Evolutionary conservation across 306 rosid genomes (phyloP).

Genomic region (Vigna mungo): DNA sequence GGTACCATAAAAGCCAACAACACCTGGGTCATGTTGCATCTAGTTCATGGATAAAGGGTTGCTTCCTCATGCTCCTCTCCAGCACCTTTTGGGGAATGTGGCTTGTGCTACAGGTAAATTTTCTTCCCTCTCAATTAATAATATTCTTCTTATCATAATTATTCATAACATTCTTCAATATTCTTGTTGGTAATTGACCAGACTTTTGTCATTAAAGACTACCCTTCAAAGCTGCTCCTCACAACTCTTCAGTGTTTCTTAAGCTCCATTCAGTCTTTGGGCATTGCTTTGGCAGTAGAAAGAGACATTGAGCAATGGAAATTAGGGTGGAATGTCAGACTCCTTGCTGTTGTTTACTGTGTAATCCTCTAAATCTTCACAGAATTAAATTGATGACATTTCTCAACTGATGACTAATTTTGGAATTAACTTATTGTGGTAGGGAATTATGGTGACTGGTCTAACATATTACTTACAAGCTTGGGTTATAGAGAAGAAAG

Average conservation of each 20-base stretch:
- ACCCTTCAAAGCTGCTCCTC: constrained; percentile 77
- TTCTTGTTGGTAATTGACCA: constrained; percentile 31
- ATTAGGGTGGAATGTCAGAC: constrained; percentile 74
- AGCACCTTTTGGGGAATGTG: constrained; percentile 73
- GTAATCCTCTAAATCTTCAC: constrained; percentile 51
- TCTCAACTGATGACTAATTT: constrained; percentile 1
- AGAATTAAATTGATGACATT: constrained; percentile 15
- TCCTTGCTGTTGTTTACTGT: constrained; percentile 71
- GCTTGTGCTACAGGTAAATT: constrained; percentile 80
- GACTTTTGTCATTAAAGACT: constrained; percentile 67
- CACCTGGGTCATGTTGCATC: constrained; percentile 39
- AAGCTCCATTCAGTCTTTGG: constrained; percentile 72
- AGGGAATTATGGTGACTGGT: constrained; percentile 88
- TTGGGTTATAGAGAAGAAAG: constrained; percentile 85
- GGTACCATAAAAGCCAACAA: constrained; percentile 40
- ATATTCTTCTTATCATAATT: too few relatives aligned
- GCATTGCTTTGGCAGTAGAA: constrained; percentile 69
- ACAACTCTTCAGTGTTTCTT: constrained; percentile 72
- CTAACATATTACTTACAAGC: constrained; percentile 81
- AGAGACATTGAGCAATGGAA: constrained; percentile 78
- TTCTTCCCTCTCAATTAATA: not conserved
- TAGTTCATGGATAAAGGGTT: constrained; percentile 77
- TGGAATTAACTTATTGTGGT: constrained; percentile 8
- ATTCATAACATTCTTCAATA: not conserved
- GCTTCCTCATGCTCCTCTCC: constrained; percentile 81